phyloP scores from a whole-genome alignment of 176 grass and related monocot species.

The Oryza meridionalis region DNA sequence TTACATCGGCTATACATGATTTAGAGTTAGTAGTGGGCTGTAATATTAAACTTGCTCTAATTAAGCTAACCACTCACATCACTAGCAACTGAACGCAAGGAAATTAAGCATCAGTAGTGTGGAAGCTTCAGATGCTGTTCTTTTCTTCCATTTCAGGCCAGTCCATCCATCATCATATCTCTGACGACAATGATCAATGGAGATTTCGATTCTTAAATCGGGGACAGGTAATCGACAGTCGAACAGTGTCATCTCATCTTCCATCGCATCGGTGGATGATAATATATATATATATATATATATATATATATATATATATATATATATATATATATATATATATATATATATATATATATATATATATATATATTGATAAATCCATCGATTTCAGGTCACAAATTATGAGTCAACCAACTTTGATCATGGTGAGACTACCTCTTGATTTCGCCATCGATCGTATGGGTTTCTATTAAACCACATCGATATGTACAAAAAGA shows the following conservation, averaged over 20 bases:
- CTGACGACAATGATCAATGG: background rate
- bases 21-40: too few relatives aligned
- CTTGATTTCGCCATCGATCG: background rate
- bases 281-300: background rate
- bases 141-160: background rate
- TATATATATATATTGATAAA: background rate
- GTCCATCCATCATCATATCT: background rate
- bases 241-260: background rate
- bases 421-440: background rate
- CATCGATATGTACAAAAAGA: background rate
- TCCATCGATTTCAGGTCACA: background rate
- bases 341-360: background rate
- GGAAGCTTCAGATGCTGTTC: background rate
- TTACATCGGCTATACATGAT: too few relatives aligned
- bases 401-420: background rate
- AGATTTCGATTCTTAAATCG: background rate
- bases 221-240: background rate
- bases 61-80: background rate
- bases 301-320: background rate
- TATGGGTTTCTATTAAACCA: background rate
- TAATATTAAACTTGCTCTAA: too few relatives aligned
- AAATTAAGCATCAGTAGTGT: background rate
- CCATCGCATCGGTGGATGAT: background rate
- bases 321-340: background rate
- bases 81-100: background rate